A percentile compares a stretch with the other conserved stretches of the same genome.
Conservation (phyloP, 2,329 filamentous ascomycete genomes). For the Pseudopithomyces chartarum region DNA sequence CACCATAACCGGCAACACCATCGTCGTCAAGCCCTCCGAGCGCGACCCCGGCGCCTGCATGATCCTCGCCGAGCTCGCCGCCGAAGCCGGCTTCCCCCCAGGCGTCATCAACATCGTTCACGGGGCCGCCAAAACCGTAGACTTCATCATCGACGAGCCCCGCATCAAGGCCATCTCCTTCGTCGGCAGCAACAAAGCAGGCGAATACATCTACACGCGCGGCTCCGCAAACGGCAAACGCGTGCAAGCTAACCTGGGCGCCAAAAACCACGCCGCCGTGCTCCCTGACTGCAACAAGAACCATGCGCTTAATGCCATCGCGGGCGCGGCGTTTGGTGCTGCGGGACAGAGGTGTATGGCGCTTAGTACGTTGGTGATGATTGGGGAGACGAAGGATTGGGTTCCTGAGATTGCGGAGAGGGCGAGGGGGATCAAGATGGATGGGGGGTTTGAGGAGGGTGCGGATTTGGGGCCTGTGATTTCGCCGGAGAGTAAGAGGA, state of each 20-base stretch:
- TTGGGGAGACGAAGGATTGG: slow-evolving; percentile 85
- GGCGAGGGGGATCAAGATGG: slow-evolving; percentile 73
- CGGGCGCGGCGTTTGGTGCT: slow-evolving; percentile 82
- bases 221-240: slow-evolving; percentile 86
- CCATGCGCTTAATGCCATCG: slow-evolving; percentile 82
- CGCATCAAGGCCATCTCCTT: slow-evolving; percentile 86
- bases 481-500: slow-evolving; percentile 75
- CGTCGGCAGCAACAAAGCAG: slow-evolving; percentile 85
- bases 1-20: slow-evolving; percentile 80
- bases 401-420: slow-evolving; percentile 76
- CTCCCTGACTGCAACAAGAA: slow-evolving; percentile 90
- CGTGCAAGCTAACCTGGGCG: slow-evolving; percentile 84
- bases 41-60: slow-evolving; percentile 82
- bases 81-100: slow-evolving; percentile 80
- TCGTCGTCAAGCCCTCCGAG: slow-evolving; percentile 86
- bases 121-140: slow-evolving; percentile 77
- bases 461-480: slow-evolving; percentile 84
- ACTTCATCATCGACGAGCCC: slow-evolving; percentile 85
- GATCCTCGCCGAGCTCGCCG: slow-evolving; percentile 80
- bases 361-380: slow-evolving; percentile 79
- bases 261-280: slow-evolving; percentile 86
- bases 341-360: slow-evolving; percentile 89
- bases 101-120: slow-evolving; percentile 86
- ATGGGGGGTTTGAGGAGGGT: slow-evolving; percentile 80
- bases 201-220: slow-evolving; percentile 82